These are phyloP conservation scores for Geranomyces michiganensis DNA, from an alignment of 192 early-diverging fungal species.

Conservation along the genomic window DNA sequence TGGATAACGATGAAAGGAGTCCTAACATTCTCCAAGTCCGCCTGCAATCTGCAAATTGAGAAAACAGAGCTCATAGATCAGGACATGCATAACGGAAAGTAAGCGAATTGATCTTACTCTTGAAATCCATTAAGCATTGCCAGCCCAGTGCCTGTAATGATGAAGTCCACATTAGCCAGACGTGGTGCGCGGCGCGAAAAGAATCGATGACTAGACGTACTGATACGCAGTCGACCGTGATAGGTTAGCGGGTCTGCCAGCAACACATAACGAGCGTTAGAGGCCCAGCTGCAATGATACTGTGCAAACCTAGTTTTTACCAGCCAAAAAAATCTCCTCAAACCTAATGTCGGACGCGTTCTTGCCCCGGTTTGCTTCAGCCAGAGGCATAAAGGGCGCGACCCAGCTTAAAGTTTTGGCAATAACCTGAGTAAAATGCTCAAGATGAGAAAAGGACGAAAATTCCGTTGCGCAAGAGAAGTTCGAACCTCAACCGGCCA, in stretches of 20 bases:
- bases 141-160: conserved; percentile 18
- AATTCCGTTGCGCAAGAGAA: too few species aligned
- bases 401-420: conserved; percentile 15
- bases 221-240: conserved; percentile 24
- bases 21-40: conserved; percentile 5
- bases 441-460: too few species aligned
- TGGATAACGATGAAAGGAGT: conserved; percentile 32
- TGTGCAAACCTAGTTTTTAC: not conserved
- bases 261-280: not conserved
- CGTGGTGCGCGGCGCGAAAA: too few species aligned
- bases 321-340: conserved; percentile 23
- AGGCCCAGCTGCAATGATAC: not conserved
- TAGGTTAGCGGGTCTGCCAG: conserved; percentile 27
- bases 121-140: conserved; percentile 29
- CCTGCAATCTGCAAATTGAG: conserved; percentile 12
- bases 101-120: conserved; percentile 2
- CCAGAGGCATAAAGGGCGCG: conserved; percentile 20
- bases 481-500: conserved; percentile 1
- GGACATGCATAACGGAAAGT: too few species aligned
- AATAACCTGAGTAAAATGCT: not conserved
- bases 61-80: too few species aligned
- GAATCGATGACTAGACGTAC: conserved; percentile 4
- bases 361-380: conserved; percentile 34
- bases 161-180: too few species aligned
- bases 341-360: conserved; percentile 17